A percentile compares a stretch with the other conserved stretches of the same genome.
These are phyloP conservation scores for Calophaca sinica DNA, from an alignment of 306 rosid species.

Conservation along the genomic window DNA sequence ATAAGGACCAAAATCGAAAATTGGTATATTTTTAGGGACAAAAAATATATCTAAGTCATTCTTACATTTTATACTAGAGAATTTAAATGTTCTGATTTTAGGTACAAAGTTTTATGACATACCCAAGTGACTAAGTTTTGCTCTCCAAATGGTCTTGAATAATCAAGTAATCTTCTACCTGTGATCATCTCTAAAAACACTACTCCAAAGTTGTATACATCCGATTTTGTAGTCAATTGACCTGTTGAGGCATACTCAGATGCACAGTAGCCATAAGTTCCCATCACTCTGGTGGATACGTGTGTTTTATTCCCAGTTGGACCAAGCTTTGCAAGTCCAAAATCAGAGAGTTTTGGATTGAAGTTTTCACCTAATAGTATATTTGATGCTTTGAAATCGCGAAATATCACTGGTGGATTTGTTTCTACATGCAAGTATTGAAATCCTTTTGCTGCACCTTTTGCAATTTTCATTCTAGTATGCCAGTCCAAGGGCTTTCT, in stretches of 20 bases:
- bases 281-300: conserved; percentile 97
- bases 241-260: conserved; percentile 94
- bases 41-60: no score
- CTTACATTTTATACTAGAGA: neutral
- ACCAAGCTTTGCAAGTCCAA: conserved; percentile 94
- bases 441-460: conserved; percentile 91
- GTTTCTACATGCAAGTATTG: conserved; percentile 86
- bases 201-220: conserved; percentile 88
- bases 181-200: conserved; percentile 88
- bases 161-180: conserved; percentile 87
- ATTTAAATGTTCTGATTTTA: conserved; percentile 3
- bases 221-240: conserved; percentile 78
- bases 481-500: conserved; percentile 75
- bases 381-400: conserved; percentile 91
- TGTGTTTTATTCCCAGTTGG: conserved; percentile 90
- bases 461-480: conserved; percentile 85
- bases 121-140: conserved; percentile 86
- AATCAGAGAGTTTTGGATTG: conserved; percentile 89
- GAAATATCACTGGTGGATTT: conserved; percentile 85
- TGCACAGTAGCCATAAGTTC: conserved; percentile 96
- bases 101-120: conserved; percentile 41
- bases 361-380: conserved; percentile 78
- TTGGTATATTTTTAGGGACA: no score
- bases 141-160: conserved; percentile 65
- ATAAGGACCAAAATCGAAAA: no score